phyloP scores from a whole-genome alignment of 768 basidiomycete genomes.

The Coprinopsis sp. region DNA sequence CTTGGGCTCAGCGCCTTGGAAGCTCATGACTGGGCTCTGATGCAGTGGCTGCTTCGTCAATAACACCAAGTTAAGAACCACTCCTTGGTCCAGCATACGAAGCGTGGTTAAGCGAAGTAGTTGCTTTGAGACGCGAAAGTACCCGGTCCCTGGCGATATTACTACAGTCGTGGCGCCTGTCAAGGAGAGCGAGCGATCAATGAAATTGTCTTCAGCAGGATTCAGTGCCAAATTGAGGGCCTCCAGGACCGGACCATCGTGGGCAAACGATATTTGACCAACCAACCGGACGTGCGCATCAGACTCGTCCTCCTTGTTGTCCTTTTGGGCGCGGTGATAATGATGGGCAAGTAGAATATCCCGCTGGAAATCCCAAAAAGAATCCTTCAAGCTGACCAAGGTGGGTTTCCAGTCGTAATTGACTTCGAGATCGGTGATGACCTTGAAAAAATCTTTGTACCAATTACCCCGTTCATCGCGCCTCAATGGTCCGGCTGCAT shows the following conservation, averaged over 20 bases:
- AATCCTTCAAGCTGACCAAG: slow-evolving; percentile 80
- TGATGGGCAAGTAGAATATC: slow-evolving; percentile 90
- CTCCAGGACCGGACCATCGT: slow-evolving; percentile 94
- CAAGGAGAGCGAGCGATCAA: slow-evolving; percentile 88
- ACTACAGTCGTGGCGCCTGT: slow-evolving; percentile 82
- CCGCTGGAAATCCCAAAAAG: slow-evolving; percentile 87
- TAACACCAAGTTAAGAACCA: slow-evolving; percentile 82
- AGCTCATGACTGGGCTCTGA: slow-evolving; percentile 90
- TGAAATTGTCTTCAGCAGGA: slow-evolving; percentile 90
- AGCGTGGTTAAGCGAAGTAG: slow-evolving; percentile 89
- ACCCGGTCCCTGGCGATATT: slow-evolving; percentile 91
- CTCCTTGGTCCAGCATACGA: slow-evolving; percentile 90
- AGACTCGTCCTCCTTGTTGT: slow-evolving; percentile 36
- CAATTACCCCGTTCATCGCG: slow-evolving; percentile 69
- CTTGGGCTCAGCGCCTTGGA: slow-evolving; percentile 63
- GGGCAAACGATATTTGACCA: slow-evolving; percentile 78
- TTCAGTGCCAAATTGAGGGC: slow-evolving; percentile 90
- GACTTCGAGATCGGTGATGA: slow-evolving; percentile 89
- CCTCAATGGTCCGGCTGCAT: slow-evolving; percentile 78
- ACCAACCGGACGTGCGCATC: slow-evolving; percentile 64
- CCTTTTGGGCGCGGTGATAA: slow-evolving; percentile 65
- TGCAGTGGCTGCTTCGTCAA: slow-evolving; percentile 90
- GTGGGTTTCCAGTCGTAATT: slow-evolving; percentile 85
- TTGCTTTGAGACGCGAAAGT: slow-evolving; percentile 88
- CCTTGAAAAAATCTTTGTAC: slow-evolving; percentile 97